Evolutionary conservation across 2,329 filamentous ascomycete species (phyloP).

Genomic region (Coccinonectria pachysandricola): DNA sequence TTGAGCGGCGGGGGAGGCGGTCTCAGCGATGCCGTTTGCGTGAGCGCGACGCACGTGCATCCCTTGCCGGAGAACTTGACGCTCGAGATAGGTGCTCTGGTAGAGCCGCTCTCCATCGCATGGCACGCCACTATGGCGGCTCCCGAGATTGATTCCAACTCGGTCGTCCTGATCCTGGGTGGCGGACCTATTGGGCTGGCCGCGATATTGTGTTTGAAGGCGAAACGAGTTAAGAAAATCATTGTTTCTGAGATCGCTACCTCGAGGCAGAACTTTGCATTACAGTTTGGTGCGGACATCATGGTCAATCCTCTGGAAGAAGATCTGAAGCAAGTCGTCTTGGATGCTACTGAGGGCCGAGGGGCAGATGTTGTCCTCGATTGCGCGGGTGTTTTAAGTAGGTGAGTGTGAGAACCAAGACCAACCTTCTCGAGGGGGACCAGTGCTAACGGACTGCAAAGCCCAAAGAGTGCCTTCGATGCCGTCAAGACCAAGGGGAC

Average conservation of each 20-base stretch:
- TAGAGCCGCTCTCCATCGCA: conserved; percentile 41
- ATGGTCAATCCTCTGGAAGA: conserved; percentile 32
- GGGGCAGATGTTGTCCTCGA: conserved; percentile 53
- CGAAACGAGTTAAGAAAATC: conserved; percentile 36
- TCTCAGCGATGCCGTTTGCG: conserved; percentile 42
- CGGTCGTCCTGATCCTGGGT: conserved; percentile 37
- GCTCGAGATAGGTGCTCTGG: conserved; percentile 40
- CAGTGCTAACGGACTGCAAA: background rate
- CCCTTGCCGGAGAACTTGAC: conserved; percentile 39
- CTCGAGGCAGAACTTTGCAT: conserved; percentile 31
- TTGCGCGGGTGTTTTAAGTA: conserved; percentile 42
- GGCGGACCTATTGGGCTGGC: conserved; percentile 40
- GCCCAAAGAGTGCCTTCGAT: conserved; percentile 28
- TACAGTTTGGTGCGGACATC: conserved; percentile 32
- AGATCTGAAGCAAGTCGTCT: conserved; percentile 34
- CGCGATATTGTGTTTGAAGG: conserved; percentile 35
- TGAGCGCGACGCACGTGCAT: conserved; percentile 37
- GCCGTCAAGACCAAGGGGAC: conserved; percentile 43
- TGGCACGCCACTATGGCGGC: conserved; percentile 35
- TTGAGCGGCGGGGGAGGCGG: conserved; percentile 40
- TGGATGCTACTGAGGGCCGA: conserved; percentile 34
- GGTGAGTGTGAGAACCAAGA: conserved; percentile 3
- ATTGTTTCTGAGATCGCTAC: conserved; percentile 36
- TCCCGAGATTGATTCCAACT: conserved; percentile 28
- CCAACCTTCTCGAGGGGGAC: background rate